These are phyloP conservation scores for Helotiales sp. DNA, from an alignment of 2,329 filamentous ascomycete genomes.

Conservation along the genomic window DNA sequence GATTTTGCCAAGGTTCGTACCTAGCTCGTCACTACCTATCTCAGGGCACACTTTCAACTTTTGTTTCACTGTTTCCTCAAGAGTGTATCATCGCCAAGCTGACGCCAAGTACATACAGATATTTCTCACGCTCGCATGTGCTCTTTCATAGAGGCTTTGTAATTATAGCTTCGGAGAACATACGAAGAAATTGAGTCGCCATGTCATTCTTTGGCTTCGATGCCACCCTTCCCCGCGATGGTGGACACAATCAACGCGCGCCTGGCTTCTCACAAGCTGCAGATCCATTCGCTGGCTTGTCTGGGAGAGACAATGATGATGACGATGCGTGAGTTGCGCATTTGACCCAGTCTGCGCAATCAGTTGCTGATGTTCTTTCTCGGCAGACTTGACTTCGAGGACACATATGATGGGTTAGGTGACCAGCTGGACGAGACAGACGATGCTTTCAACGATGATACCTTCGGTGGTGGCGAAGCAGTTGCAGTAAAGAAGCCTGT, in stretches of 20 bases:
- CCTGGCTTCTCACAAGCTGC: constrained; percentile 80
- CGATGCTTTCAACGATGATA: constrained; percentile 96
- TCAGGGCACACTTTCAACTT: constrained; percentile 3
- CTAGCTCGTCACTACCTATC: constrained; percentile 1
- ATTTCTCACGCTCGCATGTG: not conserved
- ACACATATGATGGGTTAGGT: constrained; percentile 94
- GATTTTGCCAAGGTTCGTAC: not conserved
- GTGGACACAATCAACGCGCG: constrained; percentile 64
- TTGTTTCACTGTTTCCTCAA: constrained; percentile 14
- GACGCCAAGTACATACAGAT: not conserved
- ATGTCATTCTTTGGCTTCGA: constrained; percentile 97
- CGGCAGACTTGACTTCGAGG: constrained; percentile 79
- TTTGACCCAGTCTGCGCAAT: not conserved
- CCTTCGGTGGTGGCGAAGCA: constrained; percentile 65
- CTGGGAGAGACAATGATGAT: constrained; percentile 59
- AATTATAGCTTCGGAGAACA: not conserved
- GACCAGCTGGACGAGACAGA: constrained; percentile 88
- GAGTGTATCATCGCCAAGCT: constrained; percentile 12
- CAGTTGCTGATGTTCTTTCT: not conserved
- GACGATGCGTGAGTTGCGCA: constrained; percentile 40
- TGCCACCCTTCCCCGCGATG: constrained; percentile 61
- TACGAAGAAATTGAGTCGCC: not conserved
- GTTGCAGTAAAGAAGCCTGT: constrained; percentile 51
- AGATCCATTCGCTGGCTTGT: constrained; percentile 86
- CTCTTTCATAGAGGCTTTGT: constrained; percentile 8